Conservation (phyloP, 1,139 yeast genomes). For the Zygosaccharomyces pseudobailii region DNA sequence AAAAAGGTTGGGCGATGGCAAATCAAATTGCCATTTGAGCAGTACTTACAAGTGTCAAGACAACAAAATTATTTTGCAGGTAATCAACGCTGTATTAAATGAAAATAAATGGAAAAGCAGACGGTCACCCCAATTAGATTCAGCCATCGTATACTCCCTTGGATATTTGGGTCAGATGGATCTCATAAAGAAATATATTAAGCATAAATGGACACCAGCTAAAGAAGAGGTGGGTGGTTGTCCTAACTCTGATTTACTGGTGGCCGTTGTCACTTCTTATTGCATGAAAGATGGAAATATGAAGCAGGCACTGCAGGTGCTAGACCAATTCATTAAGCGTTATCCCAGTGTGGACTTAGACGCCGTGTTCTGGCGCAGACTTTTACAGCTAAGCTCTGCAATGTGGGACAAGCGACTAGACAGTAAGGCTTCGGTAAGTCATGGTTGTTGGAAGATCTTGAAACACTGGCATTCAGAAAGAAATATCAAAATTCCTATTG, state of each 20-base stretch:
- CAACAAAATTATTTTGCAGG: conserved; percentile 10
- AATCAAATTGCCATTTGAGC: conserved; percentile 3
- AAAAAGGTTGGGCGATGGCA: conserved; percentile 8
- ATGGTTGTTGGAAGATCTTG: conserved; percentile 22
- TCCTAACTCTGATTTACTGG: conserved; percentile 20
- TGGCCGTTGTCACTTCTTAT: conserved; percentile 23
- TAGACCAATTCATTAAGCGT: conserved; percentile 19
- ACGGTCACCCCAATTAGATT: conserved; percentile 11
- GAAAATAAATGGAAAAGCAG: conserved; percentile 14
- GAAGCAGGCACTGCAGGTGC: conserved; percentile 15
- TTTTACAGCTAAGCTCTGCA: conserved; percentile 19
- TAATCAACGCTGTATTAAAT: conserved; percentile 13
- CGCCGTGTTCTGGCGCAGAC: conserved; percentile 24
- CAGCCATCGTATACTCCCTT: conserved; percentile 24
- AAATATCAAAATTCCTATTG: conserved; percentile 14
- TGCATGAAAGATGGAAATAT: conserved; percentile 16
- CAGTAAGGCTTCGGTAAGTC: conserved; percentile 12
- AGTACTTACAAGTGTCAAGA: conserved; percentile 19
- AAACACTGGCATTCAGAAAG: conserved; percentile 19
- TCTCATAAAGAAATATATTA: conserved; percentile 17
- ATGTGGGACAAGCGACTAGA: conserved; percentile 14
- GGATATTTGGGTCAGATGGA: conserved; percentile 20
- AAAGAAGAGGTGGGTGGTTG: not conserved
- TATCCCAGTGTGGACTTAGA: conserved; percentile 22
- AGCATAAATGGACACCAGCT: conserved; percentile 16